Evolutionary conservation across 1,284 basidiomycete species (phyloP), one percentile per base, ranked within the genome.

Genomic region (Irpex sp.): DNA sequence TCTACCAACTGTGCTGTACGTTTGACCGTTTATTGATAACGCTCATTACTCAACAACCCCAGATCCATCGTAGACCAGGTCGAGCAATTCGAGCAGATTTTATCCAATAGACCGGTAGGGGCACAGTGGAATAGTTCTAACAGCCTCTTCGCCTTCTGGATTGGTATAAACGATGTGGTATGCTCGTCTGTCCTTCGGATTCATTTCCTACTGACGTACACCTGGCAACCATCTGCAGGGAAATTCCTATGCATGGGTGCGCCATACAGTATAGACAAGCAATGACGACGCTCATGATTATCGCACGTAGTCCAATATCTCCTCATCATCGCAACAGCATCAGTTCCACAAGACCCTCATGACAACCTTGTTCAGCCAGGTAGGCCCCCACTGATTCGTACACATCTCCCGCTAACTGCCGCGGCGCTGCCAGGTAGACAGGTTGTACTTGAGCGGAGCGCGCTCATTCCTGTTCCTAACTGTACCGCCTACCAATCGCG

Each of bases 31-130:
- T 39, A 31, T 33, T 17, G 6, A 17, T 17, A 19, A 26, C 51
- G 50, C 51, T 21, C 56, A 15, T 11, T 39, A 26, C 33, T 61
- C 19, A 37, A 19, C 43, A 21, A 47, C 26, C 33, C 7, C 57
- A 88, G 86, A 61, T 87, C 85, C 0, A 74, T 88, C 58, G 86
- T 87, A 1, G 82, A 87, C 63, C 86, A 89, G 70, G 85, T 88
- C 4, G 72, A 77, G 17, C 80, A 83, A 66, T 89, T 88, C 73
- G 79, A 83, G 58, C 54, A 77, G 11, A 76, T 84, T 61, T 73
- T 87, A 0, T 81, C 83, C 0, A 67, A 80, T 1, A 83, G 81
- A 63, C 86, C 85, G 1, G 63, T 68, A 7, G 81, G 78, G 15
- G 85, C 83, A 0, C 65, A 76, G 46, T 89, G 86, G 86, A 70